Percentiles rank a stretch among this genome's conserved stretches.
These are phyloP conservation scores for Schizophyllum commune DNA, from an alignment of 1,284 basidiomycete species.

Conservation along the genomic window DNA sequence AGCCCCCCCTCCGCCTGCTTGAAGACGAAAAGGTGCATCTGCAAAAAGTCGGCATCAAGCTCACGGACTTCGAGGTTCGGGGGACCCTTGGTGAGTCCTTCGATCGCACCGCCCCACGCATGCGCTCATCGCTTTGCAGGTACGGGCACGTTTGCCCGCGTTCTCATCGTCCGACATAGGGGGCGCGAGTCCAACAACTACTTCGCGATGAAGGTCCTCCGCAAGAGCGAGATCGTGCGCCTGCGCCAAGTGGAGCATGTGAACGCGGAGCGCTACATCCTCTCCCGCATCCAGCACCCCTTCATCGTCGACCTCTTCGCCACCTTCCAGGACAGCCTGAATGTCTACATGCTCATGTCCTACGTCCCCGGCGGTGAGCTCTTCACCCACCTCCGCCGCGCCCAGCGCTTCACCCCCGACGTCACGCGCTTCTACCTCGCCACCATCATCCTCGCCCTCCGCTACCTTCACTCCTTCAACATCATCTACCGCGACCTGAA, in stretches of 20 bases:
- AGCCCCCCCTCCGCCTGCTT: constrained; percentile 46
- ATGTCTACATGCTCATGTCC: constrained; percentile 91
- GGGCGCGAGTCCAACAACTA: constrained; percentile 44
- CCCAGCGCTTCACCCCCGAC: constrained; percentile 92
- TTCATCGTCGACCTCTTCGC: constrained; percentile 84
- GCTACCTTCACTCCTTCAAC: constrained; percentile 96
- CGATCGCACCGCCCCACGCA: constrained; percentile 2
- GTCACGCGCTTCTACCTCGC: constrained; percentile 99
- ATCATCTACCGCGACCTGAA: constrained; percentile 99
- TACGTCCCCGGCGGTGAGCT: constrained; percentile 97
- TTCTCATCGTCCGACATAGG: constrained; percentile 74
- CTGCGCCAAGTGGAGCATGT: constrained; percentile 98
- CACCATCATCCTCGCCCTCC: constrained; percentile 91
- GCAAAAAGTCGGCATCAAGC: constrained; percentile 45
- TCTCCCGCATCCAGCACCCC: constrained; percentile 78
- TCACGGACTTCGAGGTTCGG: constrained; percentile 75
- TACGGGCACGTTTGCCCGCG: constrained; percentile 90
- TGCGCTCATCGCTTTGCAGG: constrained; percentile 37
- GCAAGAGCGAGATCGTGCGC: constrained; percentile 89
- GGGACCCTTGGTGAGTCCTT: constrained; percentile 59
- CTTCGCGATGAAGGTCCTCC: constrained; percentile 91
- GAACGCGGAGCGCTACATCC: constrained; percentile 93
- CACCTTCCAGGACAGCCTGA: constrained; percentile 1
- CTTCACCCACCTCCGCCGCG: constrained; percentile 88
- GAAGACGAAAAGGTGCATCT: constrained; percentile 66